Percentiles rank a stretch among this genome's conserved stretches.
Evolutionary conservation across 257 asterid genomes (phyloP).

Genomic region (Lithospermum erythrorhizon): DNA sequence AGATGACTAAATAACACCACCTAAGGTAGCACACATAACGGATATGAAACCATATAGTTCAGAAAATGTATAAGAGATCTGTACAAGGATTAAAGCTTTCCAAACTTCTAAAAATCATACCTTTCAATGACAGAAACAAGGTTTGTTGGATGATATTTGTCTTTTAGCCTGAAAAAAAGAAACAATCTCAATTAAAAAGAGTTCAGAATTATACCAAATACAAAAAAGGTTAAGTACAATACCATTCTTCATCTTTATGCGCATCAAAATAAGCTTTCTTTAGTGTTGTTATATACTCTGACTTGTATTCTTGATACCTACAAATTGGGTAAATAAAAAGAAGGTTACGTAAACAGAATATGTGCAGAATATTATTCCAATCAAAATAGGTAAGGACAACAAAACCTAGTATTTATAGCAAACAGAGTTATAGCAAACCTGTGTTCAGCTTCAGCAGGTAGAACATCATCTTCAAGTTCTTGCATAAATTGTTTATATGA

Average conservation of each 20-base stretch:
- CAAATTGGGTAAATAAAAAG: slow-evolving; percentile 5
- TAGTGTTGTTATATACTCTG: slow-evolving; percentile 80
- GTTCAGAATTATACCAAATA: slow-evolving; percentile 1
- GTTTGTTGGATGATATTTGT: slow-evolving; percentile 92
- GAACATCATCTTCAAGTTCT: slow-evolving; percentile 98
- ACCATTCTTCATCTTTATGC: slow-evolving; percentile 96
- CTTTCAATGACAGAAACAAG: slow-evolving; percentile 75
- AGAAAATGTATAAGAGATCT: slow-evolving; percentile 2
- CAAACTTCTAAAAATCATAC: slow-evolving; percentile 24
- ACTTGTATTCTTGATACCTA: slow-evolving; percentile 91
- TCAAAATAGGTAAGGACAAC: not conserved
- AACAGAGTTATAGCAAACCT: slow-evolving; percentile 36
- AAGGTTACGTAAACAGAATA: not conserved
- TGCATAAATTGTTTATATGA: slow-evolving; percentile 98
- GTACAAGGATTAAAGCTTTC: not conserved
- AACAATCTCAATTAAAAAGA: slow-evolving; percentile 12
- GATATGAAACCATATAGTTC: not conserved
- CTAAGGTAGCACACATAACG: slow-evolving; percentile 1
- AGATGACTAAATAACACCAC: not conserved
- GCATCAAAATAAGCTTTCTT: slow-evolving; percentile 71
- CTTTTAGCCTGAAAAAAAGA: slow-evolving; percentile 66
- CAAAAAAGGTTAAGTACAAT: slow-evolving; percentile 11
- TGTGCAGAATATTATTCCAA: not conserved
- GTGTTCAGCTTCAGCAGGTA: slow-evolving; percentile 94
- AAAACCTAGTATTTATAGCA: not conserved